These are phyloP conservation scores for Coccomyxa sp. DNA, from an alignment of 139 green algal genomes.

Conservation along the genomic window DNA sequence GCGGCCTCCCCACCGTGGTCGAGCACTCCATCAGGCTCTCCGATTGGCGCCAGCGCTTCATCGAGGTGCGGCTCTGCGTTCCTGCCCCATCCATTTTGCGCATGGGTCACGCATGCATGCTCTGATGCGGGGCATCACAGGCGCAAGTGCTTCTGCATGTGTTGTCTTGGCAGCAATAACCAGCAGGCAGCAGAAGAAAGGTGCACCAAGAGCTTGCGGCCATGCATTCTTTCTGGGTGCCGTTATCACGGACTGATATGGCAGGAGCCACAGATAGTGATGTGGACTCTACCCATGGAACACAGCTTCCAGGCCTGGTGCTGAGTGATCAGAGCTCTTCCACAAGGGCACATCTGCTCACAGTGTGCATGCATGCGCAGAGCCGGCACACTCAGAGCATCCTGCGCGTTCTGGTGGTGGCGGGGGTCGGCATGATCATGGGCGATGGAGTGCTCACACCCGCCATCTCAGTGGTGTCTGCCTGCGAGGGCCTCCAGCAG, in stretches of 20 bases:
- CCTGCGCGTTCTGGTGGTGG: conserved; percentile 16
- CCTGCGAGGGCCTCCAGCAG: neutral
- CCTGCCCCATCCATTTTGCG: neutral
- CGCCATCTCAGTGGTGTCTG: conserved; percentile 14
- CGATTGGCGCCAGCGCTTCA: conserved; percentile 15
- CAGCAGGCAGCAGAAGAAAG: neutral
- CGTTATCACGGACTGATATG: no score
- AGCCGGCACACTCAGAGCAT: neutral
- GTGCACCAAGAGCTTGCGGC: no score
- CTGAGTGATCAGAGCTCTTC: neutral
- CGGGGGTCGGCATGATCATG: conserved; percentile 32
- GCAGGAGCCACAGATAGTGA: no score
- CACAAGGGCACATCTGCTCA: neutral
- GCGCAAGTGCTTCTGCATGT: neutral
- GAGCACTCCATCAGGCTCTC: neutral
- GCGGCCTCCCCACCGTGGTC: neutral
- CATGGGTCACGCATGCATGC: neutral
- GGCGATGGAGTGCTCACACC: conserved; percentile 38
- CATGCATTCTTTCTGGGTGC: no score
- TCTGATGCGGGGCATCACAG: neutral
- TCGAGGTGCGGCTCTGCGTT: neutral
- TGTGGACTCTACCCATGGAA: no score
- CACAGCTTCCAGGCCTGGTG: neutral
- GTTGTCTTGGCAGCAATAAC: neutral
- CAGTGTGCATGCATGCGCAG: neutral